Conservation (phyloP, 2,329 filamentous ascomycete species). For the Periglandula ipomoeae region DNA sequence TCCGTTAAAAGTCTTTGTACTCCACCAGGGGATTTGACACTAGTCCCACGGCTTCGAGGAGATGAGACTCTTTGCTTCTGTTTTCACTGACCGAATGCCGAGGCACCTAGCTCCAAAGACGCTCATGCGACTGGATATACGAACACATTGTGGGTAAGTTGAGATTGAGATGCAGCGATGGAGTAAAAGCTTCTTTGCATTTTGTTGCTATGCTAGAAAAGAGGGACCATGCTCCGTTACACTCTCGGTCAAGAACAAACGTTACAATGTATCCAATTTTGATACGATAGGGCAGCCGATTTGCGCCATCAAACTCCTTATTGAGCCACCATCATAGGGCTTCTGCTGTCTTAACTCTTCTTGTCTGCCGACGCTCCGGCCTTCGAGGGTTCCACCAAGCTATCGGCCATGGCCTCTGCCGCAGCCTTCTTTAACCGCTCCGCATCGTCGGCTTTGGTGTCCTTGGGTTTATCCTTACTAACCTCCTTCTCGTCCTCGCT, state of each 20-base stretch:
- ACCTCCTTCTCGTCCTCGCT: slow-evolving; percentile 79
- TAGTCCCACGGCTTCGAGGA: too few relatives aligned
- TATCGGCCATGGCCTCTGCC: slow-evolving; percentile 50
- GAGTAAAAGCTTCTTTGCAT: slow-evolving; percentile 1
- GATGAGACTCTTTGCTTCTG: neutral
- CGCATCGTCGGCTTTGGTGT: slow-evolving; percentile 44
- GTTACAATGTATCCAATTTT: neutral
- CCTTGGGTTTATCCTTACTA: slow-evolving; percentile 40
- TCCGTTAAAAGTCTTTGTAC: neutral
- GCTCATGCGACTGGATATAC: neutral
- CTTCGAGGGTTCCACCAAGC: slow-evolving; percentile 33
- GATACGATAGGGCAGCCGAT: neutral
- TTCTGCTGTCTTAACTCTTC: slow-evolving; percentile 21
- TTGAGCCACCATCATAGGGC: neutral
- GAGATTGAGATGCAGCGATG: neutral
- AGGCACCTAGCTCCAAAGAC: neutral
- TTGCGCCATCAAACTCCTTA: slow-evolving; percentile 1
- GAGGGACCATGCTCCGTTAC: neutral
- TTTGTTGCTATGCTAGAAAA: slow-evolving; percentile 3
- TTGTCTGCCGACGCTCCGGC: slow-evolving; percentile 22
- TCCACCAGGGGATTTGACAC: neutral
- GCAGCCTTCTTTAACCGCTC: slow-evolving; percentile 59
- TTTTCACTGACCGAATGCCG: neutral
- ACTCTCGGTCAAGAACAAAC: neutral
- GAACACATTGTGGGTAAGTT: neutral